phyloP scores from a whole-genome alignment of 2,329 filamentous ascomycete species.

The Sporothrix phasma region DNA sequence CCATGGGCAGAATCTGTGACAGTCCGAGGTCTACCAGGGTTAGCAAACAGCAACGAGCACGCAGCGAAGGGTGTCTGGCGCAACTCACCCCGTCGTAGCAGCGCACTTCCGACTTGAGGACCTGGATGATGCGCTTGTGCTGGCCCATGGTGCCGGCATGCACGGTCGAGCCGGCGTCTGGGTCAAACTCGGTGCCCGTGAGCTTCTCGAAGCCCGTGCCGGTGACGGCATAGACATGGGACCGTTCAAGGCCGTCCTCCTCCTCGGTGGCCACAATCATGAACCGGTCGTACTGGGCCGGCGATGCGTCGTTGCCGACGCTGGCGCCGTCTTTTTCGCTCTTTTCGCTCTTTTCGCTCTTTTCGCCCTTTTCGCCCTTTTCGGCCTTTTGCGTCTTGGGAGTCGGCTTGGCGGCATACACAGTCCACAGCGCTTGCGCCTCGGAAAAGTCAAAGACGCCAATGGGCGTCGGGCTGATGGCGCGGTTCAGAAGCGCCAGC shows the following conservation, averaged over 20 bases:
- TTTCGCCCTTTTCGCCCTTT: conserved; percentile 42
- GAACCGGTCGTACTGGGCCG: conserved; percentile 62
- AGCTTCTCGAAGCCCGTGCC: conserved; percentile 64
- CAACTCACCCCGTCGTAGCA: conserved; percentile 80
- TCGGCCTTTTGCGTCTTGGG: conserved; percentile 48
- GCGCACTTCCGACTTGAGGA: conserved; percentile 75
- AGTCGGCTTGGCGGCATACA: conserved; percentile 58
- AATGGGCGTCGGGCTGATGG: conserved; percentile 63
- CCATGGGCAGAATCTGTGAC: conserved; percentile 83
- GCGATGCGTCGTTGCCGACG: conserved; percentile 43
- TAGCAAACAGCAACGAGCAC: not conserved
- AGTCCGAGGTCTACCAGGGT: conserved; percentile 63
- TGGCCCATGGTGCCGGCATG: conserved; percentile 77
- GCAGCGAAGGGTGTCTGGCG: too few relatives aligned
- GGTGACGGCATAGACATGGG: conserved; percentile 68
- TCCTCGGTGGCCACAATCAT: conserved; percentile 72
- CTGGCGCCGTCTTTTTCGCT: conserved; percentile 40
- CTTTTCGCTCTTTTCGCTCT: conserved; percentile 47
- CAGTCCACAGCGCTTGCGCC: conserved; percentile 71
- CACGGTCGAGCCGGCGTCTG: conserved; percentile 75
- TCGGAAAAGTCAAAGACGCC: conserved; percentile 63
- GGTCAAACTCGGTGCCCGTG: conserved; percentile 81
- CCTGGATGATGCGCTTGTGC: conserved; percentile 74
- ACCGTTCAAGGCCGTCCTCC: conserved; percentile 56
- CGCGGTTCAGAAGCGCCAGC: conserved; percentile 65